A percentile compares a stretch with the other conserved stretches of the same genome.
phyloP scores from a whole-genome alignment of 179 eudicot species.

The Beta lomatogona region DNA sequence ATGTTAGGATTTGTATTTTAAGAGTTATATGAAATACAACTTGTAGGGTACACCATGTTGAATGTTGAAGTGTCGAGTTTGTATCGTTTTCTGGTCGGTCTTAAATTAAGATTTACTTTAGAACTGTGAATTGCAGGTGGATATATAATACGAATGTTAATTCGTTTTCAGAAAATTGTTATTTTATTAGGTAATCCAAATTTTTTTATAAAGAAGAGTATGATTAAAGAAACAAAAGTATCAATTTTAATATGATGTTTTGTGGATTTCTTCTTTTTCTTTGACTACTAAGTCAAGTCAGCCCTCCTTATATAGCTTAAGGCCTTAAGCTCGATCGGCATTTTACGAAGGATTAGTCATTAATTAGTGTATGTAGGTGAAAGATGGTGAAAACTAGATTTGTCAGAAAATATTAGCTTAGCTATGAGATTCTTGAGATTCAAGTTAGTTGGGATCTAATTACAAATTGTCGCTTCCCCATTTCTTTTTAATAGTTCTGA shows the following conservation, averaged over 20 bases:
- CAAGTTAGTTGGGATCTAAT: background rate
- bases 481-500: no score
- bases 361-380: background rate
- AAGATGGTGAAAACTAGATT: background rate
- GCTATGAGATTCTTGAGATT: conserved; percentile 11
- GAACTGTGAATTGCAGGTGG: background rate
- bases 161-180: background rate
- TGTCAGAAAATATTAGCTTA: background rate
- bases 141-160: background rate
- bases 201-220: background rate
- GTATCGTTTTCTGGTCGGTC: background rate
- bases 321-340: background rate
- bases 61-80: background rate
- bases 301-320: no score
- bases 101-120: background rate
- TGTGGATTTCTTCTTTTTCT: background rate
- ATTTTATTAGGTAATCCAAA: background rate
- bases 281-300: background rate
- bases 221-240: background rate
- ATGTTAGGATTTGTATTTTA: conserved; percentile 18
- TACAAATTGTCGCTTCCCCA: no score
- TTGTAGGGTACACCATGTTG: conserved; percentile 15
- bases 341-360: conserved; percentile 1
- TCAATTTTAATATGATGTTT: no score
- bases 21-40: background rate